phyloP scores from a whole-genome alignment of 1,284 basidiomycete species.

The Cerioporus squamosus region DNA sequence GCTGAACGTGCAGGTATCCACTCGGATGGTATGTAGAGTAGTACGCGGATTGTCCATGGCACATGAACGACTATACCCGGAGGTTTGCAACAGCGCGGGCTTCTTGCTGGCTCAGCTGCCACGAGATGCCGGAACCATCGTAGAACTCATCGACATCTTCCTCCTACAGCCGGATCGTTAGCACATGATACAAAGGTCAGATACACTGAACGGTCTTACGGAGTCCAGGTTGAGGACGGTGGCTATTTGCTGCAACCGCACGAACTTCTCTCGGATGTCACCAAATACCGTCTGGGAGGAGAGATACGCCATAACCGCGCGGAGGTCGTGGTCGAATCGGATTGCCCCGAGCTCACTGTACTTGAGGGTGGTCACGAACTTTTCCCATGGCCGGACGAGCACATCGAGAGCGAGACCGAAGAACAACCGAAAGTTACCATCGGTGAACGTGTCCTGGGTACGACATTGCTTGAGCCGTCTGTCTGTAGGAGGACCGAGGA shows the following conservation, averaged over 20 bases:
- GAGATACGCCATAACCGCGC: slow-evolving; percentile 83
- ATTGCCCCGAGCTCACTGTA: slow-evolving; percentile 98
- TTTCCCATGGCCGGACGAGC: slow-evolving; percentile 94
- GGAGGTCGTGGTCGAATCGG: slow-evolving; percentile 92
- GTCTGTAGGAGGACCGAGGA: background rate
- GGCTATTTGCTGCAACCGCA: slow-evolving; percentile 91
- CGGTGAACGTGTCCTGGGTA: slow-evolving; percentile 79
- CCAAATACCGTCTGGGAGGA: slow-evolving; percentile 87
- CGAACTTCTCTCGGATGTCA: slow-evolving; percentile 90
- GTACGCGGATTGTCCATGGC: slow-evolving; percentile 13
- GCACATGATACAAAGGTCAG: background rate
- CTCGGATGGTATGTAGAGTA: slow-evolving; percentile 19
- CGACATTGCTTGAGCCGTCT: no score
- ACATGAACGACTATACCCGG: slow-evolving; percentile 45
- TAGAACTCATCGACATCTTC: slow-evolving; percentile 94
- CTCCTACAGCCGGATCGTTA: slow-evolving; percentile 52
- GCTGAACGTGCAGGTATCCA: background rate
- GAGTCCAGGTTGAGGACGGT: slow-evolving; percentile 90
- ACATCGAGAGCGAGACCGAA: slow-evolving; percentile 87
- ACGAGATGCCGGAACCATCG: slow-evolving; percentile 88
- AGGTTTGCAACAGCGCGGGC: slow-evolving; percentile 73
- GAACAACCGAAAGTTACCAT: slow-evolving; percentile 86
- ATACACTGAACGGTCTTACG: slow-evolving; percentile 47
- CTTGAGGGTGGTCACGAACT: slow-evolving; percentile 77
- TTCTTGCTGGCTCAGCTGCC: slow-evolving; percentile 83